phyloP scores from a whole-genome alignment of 768 basidiomycete species.

The Suillus subaureus region DNA sequence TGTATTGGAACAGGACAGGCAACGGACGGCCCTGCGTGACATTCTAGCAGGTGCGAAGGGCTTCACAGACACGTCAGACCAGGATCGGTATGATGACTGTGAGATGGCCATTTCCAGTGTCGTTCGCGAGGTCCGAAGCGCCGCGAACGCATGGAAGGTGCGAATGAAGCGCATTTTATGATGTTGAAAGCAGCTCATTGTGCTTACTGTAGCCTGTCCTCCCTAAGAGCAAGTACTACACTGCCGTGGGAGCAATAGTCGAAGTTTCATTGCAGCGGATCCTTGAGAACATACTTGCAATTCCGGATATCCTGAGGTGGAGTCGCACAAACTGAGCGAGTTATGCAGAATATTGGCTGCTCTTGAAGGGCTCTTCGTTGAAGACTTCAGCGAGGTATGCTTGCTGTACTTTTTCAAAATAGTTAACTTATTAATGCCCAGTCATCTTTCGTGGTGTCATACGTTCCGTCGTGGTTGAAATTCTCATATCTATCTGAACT shows the following conservation, averaged over 20 bases:
- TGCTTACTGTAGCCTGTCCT: constrained; percentile 55
- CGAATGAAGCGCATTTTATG: constrained; percentile 17
- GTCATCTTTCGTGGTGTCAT: constrained; percentile 78
- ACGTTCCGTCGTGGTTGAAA: constrained; percentile 94
- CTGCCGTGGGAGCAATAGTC: constrained; percentile 68
- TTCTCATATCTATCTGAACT: constrained; percentile 93
- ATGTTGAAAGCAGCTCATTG: background rate
- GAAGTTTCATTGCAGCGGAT: constrained; percentile 70
- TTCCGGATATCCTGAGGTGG: constrained; percentile 86
- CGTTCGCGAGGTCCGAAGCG: constrained; percentile 60
- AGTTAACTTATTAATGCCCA: constrained; percentile 28
- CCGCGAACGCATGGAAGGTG: constrained; percentile 77
- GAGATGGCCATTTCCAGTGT: constrained; percentile 67
- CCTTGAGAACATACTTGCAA: constrained; percentile 68
- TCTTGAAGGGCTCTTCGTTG: constrained; percentile 79
- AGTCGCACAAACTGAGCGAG: constrained; percentile 82
- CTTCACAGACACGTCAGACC: constrained; percentile 69
- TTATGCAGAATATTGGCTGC: constrained; percentile 78
- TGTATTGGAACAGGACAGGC: constrained; percentile 24
- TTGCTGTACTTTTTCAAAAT: background rate
- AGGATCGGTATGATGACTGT: constrained; percentile 76
- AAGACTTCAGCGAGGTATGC: constrained; percentile 60
- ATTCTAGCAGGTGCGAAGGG: constrained; percentile 59
- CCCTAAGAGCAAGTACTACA: constrained; percentile 71
- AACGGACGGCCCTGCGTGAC: constrained; percentile 33